Base-by-base conservation (phyloP, 2,329 filamentous ascomycete species). In the Arthrobotrys pseudoclavata region DNA sequence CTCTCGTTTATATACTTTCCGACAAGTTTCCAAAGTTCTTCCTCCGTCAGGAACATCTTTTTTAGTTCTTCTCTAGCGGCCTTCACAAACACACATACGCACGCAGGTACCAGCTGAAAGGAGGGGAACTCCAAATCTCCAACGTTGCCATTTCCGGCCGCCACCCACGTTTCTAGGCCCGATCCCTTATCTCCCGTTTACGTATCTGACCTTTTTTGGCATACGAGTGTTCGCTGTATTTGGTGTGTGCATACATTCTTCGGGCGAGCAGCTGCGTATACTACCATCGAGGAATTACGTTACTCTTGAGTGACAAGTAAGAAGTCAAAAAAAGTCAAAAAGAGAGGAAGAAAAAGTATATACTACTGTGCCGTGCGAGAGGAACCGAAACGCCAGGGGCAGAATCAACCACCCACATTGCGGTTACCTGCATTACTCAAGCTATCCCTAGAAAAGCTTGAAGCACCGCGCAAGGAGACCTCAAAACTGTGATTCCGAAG, bases 141-240 rank as follows among this genome's bases (percentile, higher is more conserved):
- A 76, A 76, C 60, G 62, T 77, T 52, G 74, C 74, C 74, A 68
- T 62, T 71, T 77, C 74, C 74, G 74, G 74, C 67, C 60, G 67
- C 62, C 63, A 67, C 57, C 69, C 72, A 77, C 74, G 74, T 77
- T 77, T 77, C 67, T 70, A 77, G 74, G 68, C 55, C 61, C 40
- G 37, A 63, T 71, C 74, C 61, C 74, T 77, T 77, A 71, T 77
- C 67, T 71, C 67, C 67, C 67, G 74, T 71, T 70, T 71, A 67
- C 60, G 74, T 67, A 77, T 61, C 74, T 63, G 67, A 77, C 9
- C 57, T 50, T 71, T 13, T 71, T 18, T 26, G 34, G 31, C 29
- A 20, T 34, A 57, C 52, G 52, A 57, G 52, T 57, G 31, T 40
- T 60, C 34, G 55, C 31, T 60, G 55, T 42, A 24, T 60, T 42